Evolutionary conservation across 192 early-diverging fungal genomes (phyloP), one percentile per base, ranked within the genome.

Genomic region (Podila minutissima): DNA sequence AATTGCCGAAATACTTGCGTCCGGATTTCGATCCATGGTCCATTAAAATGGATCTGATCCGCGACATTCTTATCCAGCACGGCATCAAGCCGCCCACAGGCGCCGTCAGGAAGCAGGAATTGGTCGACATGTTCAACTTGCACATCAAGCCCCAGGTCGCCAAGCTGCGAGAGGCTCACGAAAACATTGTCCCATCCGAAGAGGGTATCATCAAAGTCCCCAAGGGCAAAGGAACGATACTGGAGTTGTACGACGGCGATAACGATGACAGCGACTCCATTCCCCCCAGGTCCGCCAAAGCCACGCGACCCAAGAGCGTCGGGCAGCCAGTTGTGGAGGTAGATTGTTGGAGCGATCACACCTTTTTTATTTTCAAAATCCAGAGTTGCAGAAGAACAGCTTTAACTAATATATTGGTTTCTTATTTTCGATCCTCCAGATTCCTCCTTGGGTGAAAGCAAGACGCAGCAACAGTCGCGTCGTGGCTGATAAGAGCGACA

Each of bases 1-100:
- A 72, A 53, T 11, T 66, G 22, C 65, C 77, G 3, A 69, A 72
- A 19, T 81, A 81, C 55, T 71, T 81, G 50, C 77, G 72, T 29
- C 77, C 77, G 33, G 71, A 73, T 31, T 81, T 81, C 46, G 77
- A 81, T 60, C 69, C 71, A 17, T 60, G 51, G 71, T 59, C 67
- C 59, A 62, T 81, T 41, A 81, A 68, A 49, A 81, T 81, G 77
- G 67, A 81, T 61, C 66, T 64, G 51, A 72, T 81, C 53, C 70
- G 77, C 29, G 71, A 72, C 24, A 81, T 81, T 67, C 53, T 81
- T 46, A 69, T 73, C 55, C 61, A 81, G 26, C 66, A 81, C 38
- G 51, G 66, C 49, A 67, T 81, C 48, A 72, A 66, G 32, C 51
- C 71, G 3, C 77, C 77, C 5, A 73, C 71, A 19, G 77, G 77